A percentile compares a stretch with the other conserved stretches of the same genome.
These are phyloP conservation scores for Syzygium syzygioides DNA, from an alignment of 441 rosid species.

Conservation along the genomic window DNA sequence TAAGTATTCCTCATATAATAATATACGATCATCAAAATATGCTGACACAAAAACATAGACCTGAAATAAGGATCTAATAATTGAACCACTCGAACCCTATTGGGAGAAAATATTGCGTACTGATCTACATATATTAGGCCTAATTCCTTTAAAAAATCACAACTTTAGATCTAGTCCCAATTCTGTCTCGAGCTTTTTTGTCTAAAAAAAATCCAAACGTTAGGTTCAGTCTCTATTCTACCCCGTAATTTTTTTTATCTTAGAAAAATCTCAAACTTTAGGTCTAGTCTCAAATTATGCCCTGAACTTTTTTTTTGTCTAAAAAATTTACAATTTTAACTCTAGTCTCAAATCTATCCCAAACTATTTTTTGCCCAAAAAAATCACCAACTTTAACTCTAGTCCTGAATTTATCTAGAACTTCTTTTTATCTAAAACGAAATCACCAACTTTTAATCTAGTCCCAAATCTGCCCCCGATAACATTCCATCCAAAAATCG, in stretches of 20 bases:
- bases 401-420: neutral
- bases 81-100: neutral
- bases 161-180: too few relatives aligned
- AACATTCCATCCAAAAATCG: too few relatives aligned
- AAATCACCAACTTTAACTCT: neutral
- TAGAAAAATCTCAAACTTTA: neutral
- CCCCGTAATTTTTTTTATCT: neutral
- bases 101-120: neutral
- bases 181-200: neutral
- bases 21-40: neutral
- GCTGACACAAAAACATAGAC: neutral
- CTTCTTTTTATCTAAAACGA: neutral
- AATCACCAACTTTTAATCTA: too few relatives aligned
- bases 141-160: too few relatives aligned
- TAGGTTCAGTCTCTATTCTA: neutral
- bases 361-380: too few relatives aligned
- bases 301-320: neutral
- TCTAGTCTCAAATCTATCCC: neutral
- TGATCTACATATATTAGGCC: neutral
- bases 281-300: neutral
- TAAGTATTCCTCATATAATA: neutral
- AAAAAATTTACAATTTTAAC: neutral
- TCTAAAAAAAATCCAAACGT: neutral
- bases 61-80: neutral
- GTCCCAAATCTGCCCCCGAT: too few relatives aligned